Evolutionary conservation across 2,329 filamentous ascomycete genomes (phyloP), one percentile per base, ranked within the genome.

Genomic region (Aspergillaceae sp.): DNA sequence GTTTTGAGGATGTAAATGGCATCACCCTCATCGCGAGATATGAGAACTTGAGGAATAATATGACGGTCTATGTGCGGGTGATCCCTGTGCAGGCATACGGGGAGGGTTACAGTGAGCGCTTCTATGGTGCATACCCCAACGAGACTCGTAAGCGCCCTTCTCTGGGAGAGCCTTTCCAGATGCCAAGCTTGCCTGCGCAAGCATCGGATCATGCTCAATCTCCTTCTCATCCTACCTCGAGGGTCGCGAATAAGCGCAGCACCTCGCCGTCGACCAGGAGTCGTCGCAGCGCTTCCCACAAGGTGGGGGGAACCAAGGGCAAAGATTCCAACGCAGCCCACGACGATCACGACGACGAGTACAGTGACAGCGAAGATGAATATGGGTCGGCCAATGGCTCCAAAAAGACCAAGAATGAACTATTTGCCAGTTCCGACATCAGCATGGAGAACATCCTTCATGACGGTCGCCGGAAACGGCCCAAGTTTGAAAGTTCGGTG

Each of bases 381-480:
- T 79, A 86, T 51, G 84, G 81, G 55, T 90, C 87, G 46, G 77
- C 85, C 42, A 74, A 75, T 10, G 78, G 78, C 55, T 84, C 84
- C 48, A 83, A 86, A 59, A 86, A 86, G 65, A 19, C 19, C 19
- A 19, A 19, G 19, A 19, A 19, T 19, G 90, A 96, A 60, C 85
- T 88, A 54, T 80, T 95, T 59, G 89, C 87, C 42, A 96, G 88
- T 64, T 94, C 92, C 10, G 92, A 98, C 58, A 98, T 98, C 62
- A 97, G 91, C 65, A 81, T 96, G 56, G 90, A 96, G 58, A 98
- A 98, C 65, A 97, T 98, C 67, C 86, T 98, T 51, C 91, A 97
- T 70, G 92, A 94, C 62, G 90, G 91, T 56, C 84, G 92, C 68
- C 84, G 92, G 64, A 96, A 97, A 75, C 82, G 89, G 62, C 87